Evolutionary conservation across 2,329 filamentous ascomycete species (phyloP).

Genomic region (Phyllosticta citribraziliensis): DNA sequence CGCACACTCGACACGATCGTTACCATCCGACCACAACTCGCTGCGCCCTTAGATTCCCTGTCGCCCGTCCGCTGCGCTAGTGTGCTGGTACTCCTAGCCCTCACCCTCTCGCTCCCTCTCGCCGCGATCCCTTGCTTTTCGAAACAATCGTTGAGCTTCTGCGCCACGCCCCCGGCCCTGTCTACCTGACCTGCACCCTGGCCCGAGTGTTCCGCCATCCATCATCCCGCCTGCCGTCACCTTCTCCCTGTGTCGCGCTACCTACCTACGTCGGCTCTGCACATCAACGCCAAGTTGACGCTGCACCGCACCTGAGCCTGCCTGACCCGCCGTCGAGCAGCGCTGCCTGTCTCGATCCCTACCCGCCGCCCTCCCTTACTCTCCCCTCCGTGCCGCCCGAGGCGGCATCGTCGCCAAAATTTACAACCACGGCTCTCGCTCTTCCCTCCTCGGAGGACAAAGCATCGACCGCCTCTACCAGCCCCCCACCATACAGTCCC

Average conservation of each 20-base stretch:
- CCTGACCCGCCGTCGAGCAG: not conserved
- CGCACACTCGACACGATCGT: conserved; percentile 6
- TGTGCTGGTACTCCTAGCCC: not conserved
- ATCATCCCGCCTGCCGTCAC: conserved; percentile 4
- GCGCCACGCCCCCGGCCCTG: conserved; percentile 8
- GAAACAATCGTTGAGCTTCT: conserved; percentile 10
- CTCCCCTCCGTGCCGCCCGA: conserved; percentile 7
- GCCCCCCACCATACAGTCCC: conserved; percentile 39
- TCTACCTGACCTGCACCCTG: not conserved
- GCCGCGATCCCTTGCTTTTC: conserved; percentile 10
- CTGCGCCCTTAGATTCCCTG: conserved; percentile 1
- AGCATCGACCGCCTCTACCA: conserved; percentile 42
- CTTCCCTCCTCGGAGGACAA: conserved; percentile 51
- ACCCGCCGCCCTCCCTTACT: conserved; percentile 3
- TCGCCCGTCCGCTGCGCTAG: not conserved
- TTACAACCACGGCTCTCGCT: conserved; percentile 45
- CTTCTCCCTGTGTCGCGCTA: not conserved
- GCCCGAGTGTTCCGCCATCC: conserved; percentile 10
- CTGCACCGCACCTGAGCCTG: not conserved
- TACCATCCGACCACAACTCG: not conserved
- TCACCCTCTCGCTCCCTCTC: not conserved
- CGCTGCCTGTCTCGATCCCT: not conserved
- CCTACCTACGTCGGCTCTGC: not conserved
- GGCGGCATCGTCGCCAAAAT: conserved; percentile 35
- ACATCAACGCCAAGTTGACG: not conserved